Conservation (phyloP, 176 grass and related monocot species). For the Aechmea fasciata region DNA sequence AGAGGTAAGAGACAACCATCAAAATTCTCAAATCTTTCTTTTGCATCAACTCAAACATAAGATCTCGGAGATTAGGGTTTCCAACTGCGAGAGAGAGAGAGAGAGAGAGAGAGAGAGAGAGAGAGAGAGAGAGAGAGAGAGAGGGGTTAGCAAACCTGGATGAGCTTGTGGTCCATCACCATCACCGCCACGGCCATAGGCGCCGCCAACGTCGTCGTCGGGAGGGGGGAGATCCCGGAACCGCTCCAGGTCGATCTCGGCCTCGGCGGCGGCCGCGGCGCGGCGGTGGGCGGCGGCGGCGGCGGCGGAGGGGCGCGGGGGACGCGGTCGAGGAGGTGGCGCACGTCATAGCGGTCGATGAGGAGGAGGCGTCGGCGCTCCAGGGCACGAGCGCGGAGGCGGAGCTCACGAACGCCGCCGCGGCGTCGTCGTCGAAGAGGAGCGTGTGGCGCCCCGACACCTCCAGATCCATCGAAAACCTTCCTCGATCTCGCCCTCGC, state of each 20-base stretch:
- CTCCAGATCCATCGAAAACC: slow-evolving; percentile 49
- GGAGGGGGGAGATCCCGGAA: slow-evolving; percentile 46
- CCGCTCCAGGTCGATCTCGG: slow-evolving; percentile 63
- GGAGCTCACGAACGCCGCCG: slow-evolving; percentile 63
- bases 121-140: not conserved
- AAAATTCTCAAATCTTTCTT: not conserved
- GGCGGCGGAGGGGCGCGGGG: slow-evolving; percentile 41
- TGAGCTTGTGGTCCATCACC: not conserved
- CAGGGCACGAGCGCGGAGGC: slow-evolving; percentile 72
- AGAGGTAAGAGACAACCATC: too few relatives aligned
- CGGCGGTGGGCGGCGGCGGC: slow-evolving; percentile 20
- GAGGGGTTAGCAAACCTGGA: slow-evolving; percentile 19
- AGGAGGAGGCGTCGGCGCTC: slow-evolving; percentile 49
- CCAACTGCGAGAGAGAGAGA: not conserved
- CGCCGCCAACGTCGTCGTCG: slow-evolving; percentile 4
- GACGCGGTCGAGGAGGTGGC: slow-evolving; percentile 89
- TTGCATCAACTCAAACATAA: not conserved
- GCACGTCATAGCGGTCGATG: slow-evolving; percentile 85
- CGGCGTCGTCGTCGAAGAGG: slow-evolving; percentile 82
- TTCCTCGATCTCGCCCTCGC: too few relatives aligned
- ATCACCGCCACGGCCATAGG: slow-evolving; percentile 11
- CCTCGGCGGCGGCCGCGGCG: slow-evolving; percentile 13
- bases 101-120: not conserved
- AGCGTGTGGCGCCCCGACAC: slow-evolving; percentile 67
- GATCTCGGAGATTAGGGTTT: not conserved